Evolutionary conservation across 768 basidiomycete species (phyloP), one percentile per base, ranked within the genome.

Genomic region (Tubosaeta sp.): DNA sequence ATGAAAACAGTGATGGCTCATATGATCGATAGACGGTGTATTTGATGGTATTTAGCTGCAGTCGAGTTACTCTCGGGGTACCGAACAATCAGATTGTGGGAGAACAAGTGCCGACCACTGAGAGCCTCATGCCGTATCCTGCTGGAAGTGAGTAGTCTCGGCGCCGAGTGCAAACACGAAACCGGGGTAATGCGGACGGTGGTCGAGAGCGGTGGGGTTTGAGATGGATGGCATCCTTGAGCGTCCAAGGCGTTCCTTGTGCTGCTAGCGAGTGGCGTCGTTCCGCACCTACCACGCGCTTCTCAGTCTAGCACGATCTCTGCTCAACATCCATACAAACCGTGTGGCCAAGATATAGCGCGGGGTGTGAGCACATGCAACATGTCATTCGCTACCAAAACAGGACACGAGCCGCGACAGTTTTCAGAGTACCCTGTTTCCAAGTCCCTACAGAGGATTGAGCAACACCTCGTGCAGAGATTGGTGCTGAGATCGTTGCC

Each of bases 391-490:
- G 19, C 10, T 41, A 25, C 42, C 35, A 45, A 47, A 49, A 51
- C 14, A 38, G 36, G 36, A 21, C 36, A 16, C n/a, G 35, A 36
- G 3, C 11, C 42, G 52, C 9, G 39, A 51, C 48, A 57, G 22
- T 22, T 24, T 7, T 9, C 22, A 58, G 35, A 49, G 32, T 38
- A 32, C n/a, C 61, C 60, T 52, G 53, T 52, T 51, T 60, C 45
- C 31, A 45, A 14, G 13, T 42, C 14, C 25, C 18, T 31, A 48
- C 36, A 25, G 39, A 44, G 45, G 40, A 50, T n/a, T 19, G 6
- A 44, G 27, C 4, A 27, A 22, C 11, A 29, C n/a, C 44, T 13
- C 7, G 22, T n/a, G 30, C 21, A 30, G 47, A 49, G 46, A 56
- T 47, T 21, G n/a, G 34, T 55, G 25, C 48, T 3, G 29, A 51